Conservation (phyloP, 768 basidiomycete genomes). For the Lyophyllum atratum region DNA sequence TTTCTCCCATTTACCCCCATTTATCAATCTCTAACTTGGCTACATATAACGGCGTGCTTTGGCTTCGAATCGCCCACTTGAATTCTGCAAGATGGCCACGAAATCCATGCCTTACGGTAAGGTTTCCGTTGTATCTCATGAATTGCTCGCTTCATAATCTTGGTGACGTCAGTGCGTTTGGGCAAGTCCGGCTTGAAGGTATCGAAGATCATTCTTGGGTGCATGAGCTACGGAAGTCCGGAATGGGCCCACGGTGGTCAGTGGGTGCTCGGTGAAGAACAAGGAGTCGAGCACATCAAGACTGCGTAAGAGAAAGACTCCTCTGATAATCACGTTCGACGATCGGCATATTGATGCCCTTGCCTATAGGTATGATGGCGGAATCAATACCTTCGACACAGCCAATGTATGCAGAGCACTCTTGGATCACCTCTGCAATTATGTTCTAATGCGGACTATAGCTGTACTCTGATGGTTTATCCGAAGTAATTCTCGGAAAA, state of each 20-base stretch:
- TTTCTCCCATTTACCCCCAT: no score
- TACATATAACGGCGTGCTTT: neutral
- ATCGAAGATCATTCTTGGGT: constrained; percentile 65
- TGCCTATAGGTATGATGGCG: constrained; percentile 50
- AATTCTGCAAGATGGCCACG: neutral
- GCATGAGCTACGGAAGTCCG: constrained; percentile 57
- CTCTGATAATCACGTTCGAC: no score
- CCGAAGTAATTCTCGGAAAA: constrained; percentile 70
- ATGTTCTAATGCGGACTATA: constrained; percentile 15
- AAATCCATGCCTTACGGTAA: neutral
- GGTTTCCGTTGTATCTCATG: neutral
- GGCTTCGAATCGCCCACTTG: neutral
- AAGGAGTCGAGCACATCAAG: constrained; percentile 57
- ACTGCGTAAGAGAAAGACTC: constrained; percentile 33
- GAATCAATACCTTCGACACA: constrained; percentile 65
- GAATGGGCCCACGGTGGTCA: constrained; percentile 48
- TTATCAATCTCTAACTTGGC: neutral
- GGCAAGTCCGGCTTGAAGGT: constrained; percentile 42
- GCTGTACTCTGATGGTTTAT: constrained; percentile 67
- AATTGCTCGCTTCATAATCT: neutral
- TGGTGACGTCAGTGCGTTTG: neutral
- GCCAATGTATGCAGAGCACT: constrained; percentile 25
- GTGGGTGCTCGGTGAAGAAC: constrained; percentile 51
- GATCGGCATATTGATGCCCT: neutral
- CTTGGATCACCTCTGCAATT: neutral